Percentiles rank a stretch among this genome's conserved stretches.
Conservation (phyloP, 345 rosid species). For the Salix koriyanagi region DNA sequence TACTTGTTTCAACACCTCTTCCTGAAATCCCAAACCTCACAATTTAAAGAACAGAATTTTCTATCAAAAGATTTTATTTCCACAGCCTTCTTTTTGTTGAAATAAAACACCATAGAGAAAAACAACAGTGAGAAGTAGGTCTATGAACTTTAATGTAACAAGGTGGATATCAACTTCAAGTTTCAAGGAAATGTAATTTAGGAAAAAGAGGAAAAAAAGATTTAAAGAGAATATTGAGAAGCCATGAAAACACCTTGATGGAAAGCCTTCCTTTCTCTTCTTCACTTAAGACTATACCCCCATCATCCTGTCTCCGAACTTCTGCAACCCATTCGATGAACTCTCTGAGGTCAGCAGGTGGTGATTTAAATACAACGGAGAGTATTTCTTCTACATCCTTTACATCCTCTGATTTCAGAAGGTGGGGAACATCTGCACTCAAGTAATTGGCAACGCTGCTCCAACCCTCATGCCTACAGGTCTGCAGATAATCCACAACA, state of each 20-base stretch:
- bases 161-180: too few relatives aligned
- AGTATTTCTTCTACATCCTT: constrained; percentile 50
- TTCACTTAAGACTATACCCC: constrained; percentile 46
- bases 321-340: constrained; percentile 87
- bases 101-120: too few relatives aligned
- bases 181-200: too few relatives aligned
- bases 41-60: background rate
- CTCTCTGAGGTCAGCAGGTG: constrained; percentile 62
- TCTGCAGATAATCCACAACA: constrained; percentile 34
- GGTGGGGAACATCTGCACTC: constrained; percentile 70
- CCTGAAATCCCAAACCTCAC: constrained; percentile 25
- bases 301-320: constrained; percentile 66
- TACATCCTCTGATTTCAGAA: constrained; percentile 55
- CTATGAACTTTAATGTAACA: too few relatives aligned
- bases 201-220: too few relatives aligned
- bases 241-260: constrained; percentile 47
- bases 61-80: background rate
- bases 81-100: too few relatives aligned
- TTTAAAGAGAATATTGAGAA: too few relatives aligned
- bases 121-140: too few relatives aligned
- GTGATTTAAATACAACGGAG: constrained; percentile 48
- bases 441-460: constrained; percentile 58
- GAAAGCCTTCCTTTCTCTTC: constrained; percentile 71
- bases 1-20: constrained; percentile 37
- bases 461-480: constrained; percentile 84